These are phyloP conservation scores for Arabidopsis arenosa DNA, from an alignment of 345 rosid genomes.

Conservation along the genomic window DNA sequence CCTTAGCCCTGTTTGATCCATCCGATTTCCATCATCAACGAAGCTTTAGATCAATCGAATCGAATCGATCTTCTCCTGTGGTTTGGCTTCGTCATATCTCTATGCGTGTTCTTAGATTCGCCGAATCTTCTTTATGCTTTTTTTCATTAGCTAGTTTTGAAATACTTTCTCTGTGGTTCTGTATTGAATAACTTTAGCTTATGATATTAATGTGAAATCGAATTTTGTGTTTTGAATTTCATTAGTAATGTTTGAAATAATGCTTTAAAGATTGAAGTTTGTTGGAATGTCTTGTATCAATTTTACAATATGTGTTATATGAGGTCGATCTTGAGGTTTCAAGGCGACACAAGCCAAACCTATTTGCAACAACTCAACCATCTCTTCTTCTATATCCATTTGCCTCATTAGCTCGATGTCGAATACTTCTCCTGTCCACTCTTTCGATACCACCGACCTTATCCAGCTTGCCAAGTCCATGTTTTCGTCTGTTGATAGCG, in stretches of 20 bases:
- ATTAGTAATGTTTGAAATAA: neutral
- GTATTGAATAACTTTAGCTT: conserved; percentile 28
- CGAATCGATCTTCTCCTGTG: conserved; percentile 9
- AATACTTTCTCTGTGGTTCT: conserved; percentile 7
- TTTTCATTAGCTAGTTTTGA: conserved; percentile 8
- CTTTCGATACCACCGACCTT: conserved; percentile 71
- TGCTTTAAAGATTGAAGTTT: conserved; percentile 44
- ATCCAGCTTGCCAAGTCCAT: conserved; percentile 80
- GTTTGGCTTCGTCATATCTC: conserved; percentile 18
- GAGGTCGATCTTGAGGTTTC: conserved; percentile 65
- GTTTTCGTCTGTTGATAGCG: conserved; percentile 50
- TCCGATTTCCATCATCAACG: conserved; percentile 12
- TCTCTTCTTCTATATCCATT: conserved; percentile 62
- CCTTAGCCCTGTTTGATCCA: conserved; percentile 73
- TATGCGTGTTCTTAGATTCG: conserved; percentile 42
- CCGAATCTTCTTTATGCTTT: conserved; percentile 43
- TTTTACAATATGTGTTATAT: conserved; percentile 55
- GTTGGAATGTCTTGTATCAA: conserved; percentile 62
- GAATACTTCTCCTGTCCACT: conserved; percentile 89
- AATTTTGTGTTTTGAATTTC: conserved; percentile 21
- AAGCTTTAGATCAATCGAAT: neutral
- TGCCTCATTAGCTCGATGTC: conserved; percentile 67
- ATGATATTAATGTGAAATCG: conserved; percentile 27
- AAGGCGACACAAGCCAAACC: conserved; percentile 68
- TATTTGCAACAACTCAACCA: conserved; percentile 82